These are phyloP conservation scores for Teratosphaeria destructans DNA, from an alignment of 2,329 filamentous ascomycete genomes.

Conservation along the genomic window DNA sequence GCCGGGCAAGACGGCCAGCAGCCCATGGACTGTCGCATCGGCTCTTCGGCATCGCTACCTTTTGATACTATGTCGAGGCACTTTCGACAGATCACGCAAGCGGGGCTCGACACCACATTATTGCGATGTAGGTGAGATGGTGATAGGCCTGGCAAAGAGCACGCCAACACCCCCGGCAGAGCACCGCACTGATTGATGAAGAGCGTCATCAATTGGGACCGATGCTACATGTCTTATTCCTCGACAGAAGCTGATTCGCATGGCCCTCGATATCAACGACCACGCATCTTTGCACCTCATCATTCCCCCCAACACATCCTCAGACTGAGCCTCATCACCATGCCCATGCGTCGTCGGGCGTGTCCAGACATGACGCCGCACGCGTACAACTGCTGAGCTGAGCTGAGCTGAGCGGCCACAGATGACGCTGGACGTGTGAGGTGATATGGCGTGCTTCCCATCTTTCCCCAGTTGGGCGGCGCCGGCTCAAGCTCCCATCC, in stretches of 20 bases:
- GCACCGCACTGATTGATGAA: neutral
- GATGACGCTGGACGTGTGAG: neutral
- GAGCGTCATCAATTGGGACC: no score
- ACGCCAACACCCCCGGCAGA: neutral
- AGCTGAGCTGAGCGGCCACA: no score
- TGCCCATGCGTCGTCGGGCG: neutral
- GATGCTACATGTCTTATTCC: no score
- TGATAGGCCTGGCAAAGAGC: neutral
- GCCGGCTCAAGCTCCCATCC: neutral
- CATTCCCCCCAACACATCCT: neutral
- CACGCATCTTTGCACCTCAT: neutral
- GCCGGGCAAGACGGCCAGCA: neutral
- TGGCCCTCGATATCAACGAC: neutral
- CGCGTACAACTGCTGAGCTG: neutral
- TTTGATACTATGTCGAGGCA: neutral
- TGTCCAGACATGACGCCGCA: neutral
- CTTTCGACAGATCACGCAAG: neutral
- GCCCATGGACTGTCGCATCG: neutral
- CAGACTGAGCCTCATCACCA: neutral
- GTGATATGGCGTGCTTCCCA: constrained; percentile 2
- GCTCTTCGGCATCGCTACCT: neutral
- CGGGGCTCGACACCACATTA: neutral
- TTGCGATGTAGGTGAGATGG: neutral
- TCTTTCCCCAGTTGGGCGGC: neutral
- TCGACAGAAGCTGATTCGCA: no score